A percentile compares a stretch with the other conserved stretches of the same genome.
phyloP scores from a whole-genome alignment of 805 yeast genomes.

The Candida krabiensis region DNA sequence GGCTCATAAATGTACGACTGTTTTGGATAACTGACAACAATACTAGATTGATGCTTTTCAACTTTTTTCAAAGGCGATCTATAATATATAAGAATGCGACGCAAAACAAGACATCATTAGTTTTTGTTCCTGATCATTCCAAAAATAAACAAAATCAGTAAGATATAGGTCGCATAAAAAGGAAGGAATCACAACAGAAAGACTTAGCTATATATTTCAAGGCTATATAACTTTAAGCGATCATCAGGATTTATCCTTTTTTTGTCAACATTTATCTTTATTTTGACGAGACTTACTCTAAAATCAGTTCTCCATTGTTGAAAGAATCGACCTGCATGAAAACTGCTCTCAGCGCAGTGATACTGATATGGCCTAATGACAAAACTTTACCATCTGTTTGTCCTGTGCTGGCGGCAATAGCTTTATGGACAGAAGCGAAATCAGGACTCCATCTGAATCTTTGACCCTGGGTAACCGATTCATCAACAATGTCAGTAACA shows the following conservation, averaged over 20 bases:
- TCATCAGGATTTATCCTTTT: not conserved
- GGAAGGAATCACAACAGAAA: conserved; percentile 4
- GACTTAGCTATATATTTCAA: too few species aligned
- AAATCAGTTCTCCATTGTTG: conserved; percentile 54
- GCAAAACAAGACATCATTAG: too few species aligned
- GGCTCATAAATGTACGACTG: conserved; percentile 45
- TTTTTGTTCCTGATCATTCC: conserved; percentile 1
- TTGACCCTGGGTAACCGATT: conserved; percentile 39
- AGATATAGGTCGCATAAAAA: not conserved
- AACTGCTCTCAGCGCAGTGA: conserved; percentile 72
- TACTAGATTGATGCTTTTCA: not conserved
- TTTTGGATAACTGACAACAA: conserved; percentile 39
- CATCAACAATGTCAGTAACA: conserved; percentile 48
- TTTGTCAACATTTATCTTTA: not conserved
- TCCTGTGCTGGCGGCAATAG: conserved; percentile 40
- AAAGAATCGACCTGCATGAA: conserved; percentile 55
- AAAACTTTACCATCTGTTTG: conserved; percentile 73
- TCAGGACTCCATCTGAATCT: conserved; percentile 84
- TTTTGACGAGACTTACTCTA: conserved; percentile 38
- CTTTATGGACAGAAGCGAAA: conserved; percentile 63
- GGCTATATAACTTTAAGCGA: too few species aligned
- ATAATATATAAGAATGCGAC: too few species aligned
- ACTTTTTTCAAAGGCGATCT: conserved; percentile 1
- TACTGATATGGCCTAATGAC: conserved; percentile 59
- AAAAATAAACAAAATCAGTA: not conserved